A percentile compares a stretch with the other conserved stretches of the same genome.
Evolutionary conservation across 169 alveolate species (phyloP).

Genomic region (Plasmodium gonderi): DNA sequence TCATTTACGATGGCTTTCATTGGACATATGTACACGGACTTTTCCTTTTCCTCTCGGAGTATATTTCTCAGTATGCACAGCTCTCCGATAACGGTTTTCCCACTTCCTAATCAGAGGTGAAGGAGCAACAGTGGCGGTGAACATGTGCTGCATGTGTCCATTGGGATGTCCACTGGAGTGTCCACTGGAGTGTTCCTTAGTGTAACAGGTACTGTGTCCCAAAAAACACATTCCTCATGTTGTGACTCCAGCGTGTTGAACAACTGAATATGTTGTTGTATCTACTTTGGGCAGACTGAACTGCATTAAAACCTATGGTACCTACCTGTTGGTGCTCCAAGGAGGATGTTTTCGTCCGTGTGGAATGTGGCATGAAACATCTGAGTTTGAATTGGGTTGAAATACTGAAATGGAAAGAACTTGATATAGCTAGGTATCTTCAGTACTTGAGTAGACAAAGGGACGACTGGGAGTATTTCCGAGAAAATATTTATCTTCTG

Average conservation of each 20-base stretch:
- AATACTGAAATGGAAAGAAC: constrained; percentile 85
- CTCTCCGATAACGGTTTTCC: constrained; percentile 98
- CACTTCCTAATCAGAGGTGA: constrained; percentile 85
- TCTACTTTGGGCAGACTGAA: too few relatives aligned
- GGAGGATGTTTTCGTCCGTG: constrained; percentile 96
- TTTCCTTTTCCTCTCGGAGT: constrained; percentile 84
- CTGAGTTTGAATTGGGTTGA: constrained; percentile 97
- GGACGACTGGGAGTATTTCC: constrained; percentile 29
- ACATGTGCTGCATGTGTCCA: not conserved
- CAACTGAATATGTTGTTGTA: too few relatives aligned
- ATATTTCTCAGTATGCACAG: constrained; percentile 94
- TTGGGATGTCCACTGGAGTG: not conserved
- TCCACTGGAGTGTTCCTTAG: too few relatives aligned
- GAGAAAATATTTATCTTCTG: constrained; percentile 49
- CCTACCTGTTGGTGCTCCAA: constrained; percentile 99
- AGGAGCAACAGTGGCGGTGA: not conserved
- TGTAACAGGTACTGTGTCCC: too few relatives aligned
- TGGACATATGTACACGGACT: constrained; percentile 98
- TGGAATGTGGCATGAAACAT: constrained; percentile 95
- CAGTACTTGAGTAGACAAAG: constrained; percentile 84
- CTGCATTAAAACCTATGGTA: not conserved
- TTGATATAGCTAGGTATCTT: constrained; percentile 83
- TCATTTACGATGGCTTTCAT: constrained; percentile 97
- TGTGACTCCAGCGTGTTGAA: too few relatives aligned
- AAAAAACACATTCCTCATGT: too few relatives aligned